Evolutionary conservation across 73 alveolate species (phyloP), one percentile per base, ranked within the genome.

Genomic region (Loxodes magnus): DNA sequence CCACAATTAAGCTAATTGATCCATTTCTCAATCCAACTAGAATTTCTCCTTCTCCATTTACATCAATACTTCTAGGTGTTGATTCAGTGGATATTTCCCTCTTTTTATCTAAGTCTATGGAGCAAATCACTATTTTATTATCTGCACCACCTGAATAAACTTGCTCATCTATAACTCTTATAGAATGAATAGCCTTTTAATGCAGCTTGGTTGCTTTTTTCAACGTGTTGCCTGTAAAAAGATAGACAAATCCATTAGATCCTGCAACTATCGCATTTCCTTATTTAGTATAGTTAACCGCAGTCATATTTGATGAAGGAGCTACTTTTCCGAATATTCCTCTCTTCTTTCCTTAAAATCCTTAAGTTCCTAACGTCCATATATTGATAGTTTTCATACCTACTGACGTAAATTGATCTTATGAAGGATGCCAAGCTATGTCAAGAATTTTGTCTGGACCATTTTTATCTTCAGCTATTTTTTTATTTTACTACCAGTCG

Each of bases 11-110:
- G 5, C 77, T 69, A 5, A 71, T 74, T 44, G 43, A 76, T 35
- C 98, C 98, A 43, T 77, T 87, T 76, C 93, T 84, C 56, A 83
- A 70, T 22, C 98, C 98, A 10, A 66, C 85, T 42, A 90, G 58
- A 74, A 87, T 78, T 37, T 71, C 79, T 29, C 81, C 79, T 31
- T 77, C 80, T 41, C 64, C 79, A 25, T 59, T 42, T 33, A 66
- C 48, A 57, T 90, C 98, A 53, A 90, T 56, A 22, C 95, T 88
- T 59, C 94, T 79, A 57, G 81, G 56, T 23, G 64, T 54, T 15
- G 36, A 52, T 10, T 63, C 66, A 12, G 67, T 48, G 41, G 41
- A 52, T 50, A 62, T 36, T 21, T 48, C 56, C 58, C 36, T 65
- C 19, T 30, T 62, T 12, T 39, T 56, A 15, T 71, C 21, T 34